Base-by-base conservation (phyloP, 2,329 filamentous ascomycete genomes). In the Epichloe coenophiala region DNA sequence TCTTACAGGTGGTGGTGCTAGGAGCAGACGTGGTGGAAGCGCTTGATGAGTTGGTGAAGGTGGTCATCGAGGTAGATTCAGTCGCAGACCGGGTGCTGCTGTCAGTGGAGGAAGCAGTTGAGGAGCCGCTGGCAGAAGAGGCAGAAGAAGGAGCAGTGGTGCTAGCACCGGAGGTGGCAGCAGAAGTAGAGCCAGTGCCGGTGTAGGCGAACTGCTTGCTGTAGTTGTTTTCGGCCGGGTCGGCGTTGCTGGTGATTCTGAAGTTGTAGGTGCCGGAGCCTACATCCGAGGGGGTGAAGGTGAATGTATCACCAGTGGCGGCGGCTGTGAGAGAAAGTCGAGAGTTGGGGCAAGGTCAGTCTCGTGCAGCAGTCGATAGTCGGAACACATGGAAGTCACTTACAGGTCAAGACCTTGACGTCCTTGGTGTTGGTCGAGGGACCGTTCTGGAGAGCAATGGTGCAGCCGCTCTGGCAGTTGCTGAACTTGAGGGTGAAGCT, bases 191-290 rank as follows among this genome's bases (percentile, higher is more conserved):
- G 13, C 54, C 60, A n/a, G 56, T 55, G 27, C 62, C 62, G 40
- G 58, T 13, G 58, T 61, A 64, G 9, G 35, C 1, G 54, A 66
- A 68, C 56, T 63, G 60, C 2, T 19, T 7, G 56, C 60, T 62
- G 59, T 63, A 68, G 63, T 68, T 68, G 55, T 38, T 11, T 12
- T 60, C 52, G 31, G 54, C 55, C 3, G 21, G 4, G 47, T 54
- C 46, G 13, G 53, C 48, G 54, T 63, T 62, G 57, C 62, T 55
- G 40, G 47, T 54, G 56, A 68, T 67, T 56, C 62, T 60, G 59
- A 68, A 65, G 59, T 56, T 59, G 60, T 68, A 68, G 43, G 51
- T 54, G 54, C 59, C 66, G 21, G 61, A 55, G 48, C 60, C 60
- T 5, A 66, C 44, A 48, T 54, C 51, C 15, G 47, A 31, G 31